phyloP scores from a whole-genome alignment of 441 rosid species.

The Mallotus repandus region DNA sequence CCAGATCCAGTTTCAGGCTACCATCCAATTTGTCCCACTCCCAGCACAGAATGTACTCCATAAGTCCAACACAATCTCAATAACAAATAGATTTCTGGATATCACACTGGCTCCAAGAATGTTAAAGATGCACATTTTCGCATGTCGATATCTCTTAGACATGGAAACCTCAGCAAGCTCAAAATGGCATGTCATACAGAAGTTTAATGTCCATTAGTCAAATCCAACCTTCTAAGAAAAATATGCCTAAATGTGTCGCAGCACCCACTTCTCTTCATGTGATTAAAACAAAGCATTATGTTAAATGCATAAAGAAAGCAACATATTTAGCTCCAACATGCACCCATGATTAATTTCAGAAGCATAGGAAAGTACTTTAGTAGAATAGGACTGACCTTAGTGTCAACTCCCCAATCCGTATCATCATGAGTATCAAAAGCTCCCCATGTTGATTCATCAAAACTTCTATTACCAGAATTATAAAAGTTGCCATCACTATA shows the following conservation, averaged over 20 bases:
- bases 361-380: slow-evolving; percentile 17
- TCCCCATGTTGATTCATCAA: slow-evolving; percentile 94
- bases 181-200: no score
- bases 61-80: not conserved
- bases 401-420: slow-evolving; percentile 86
- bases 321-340: not conserved
- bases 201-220: not conserved
- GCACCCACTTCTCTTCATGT: not conserved
- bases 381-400: slow-evolving; percentile 56
- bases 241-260: not conserved
- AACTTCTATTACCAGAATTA: slow-evolving; percentile 45
- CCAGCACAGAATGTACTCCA: not conserved
- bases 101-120: not conserved
- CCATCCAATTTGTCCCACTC: not conserved
- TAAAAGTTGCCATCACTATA: slow-evolving; percentile 3
- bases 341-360: not conserved
- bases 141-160: not conserved
- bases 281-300: not conserved
- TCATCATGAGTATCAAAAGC: slow-evolving; percentile 90
- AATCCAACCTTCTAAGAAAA: not conserved
- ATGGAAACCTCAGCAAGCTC: not conserved
- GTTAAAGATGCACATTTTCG: not conserved
- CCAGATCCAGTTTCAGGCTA: not conserved
- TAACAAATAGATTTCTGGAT: not conserved
- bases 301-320: not conserved